Evolutionary conservation across 805 yeast species (phyloP).

Genomic region (Starmera pachycereana): DNA sequence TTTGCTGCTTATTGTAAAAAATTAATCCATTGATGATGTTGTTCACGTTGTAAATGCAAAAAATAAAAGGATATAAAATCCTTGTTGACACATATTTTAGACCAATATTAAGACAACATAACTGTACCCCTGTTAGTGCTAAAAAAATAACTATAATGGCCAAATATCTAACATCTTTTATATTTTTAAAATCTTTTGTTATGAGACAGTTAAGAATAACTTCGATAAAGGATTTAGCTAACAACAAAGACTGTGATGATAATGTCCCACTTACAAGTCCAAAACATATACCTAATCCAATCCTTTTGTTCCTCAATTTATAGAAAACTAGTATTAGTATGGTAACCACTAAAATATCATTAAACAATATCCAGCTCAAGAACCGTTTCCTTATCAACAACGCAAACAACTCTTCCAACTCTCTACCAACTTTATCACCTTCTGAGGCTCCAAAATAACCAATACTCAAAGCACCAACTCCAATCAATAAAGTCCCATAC

Average conservation of each 20-base stretch:
- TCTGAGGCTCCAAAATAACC: slow-evolving; percentile 54
- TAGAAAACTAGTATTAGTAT: no score
- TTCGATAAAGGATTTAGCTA: slow-evolving; percentile 81
- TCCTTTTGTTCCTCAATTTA: no score
- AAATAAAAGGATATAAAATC: slow-evolving; percentile 73
- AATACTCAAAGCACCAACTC: slow-evolving; percentile 65
- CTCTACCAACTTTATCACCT: slow-evolving; percentile 40
- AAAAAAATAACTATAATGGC: slow-evolving; percentile 44
- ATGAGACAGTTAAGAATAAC: slow-evolving; percentile 38
- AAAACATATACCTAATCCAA: slow-evolving; percentile 17
- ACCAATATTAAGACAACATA: slow-evolving; percentile 66
- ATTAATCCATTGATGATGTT: slow-evolving; percentile 59
- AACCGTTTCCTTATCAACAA: slow-evolving; percentile 37
- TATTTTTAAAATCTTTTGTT: slow-evolving; percentile 24
- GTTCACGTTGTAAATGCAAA: slow-evolving; percentile 68
- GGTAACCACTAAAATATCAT: slow-evolving; percentile 20
- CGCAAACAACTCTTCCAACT: slow-evolving; percentile 34
- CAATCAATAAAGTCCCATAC: slow-evolving; percentile 57
- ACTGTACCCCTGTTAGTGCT: slow-evolving; percentile 57
- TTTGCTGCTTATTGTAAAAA: slow-evolving; percentile 40
- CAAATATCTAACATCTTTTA: slow-evolving; percentile 35
- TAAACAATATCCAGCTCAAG: slow-evolving; percentile 41
- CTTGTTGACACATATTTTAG: slow-evolving; percentile 62
- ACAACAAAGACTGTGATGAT: slow-evolving; percentile 75
- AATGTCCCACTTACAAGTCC: slow-evolving; percentile 68